Base-by-base conservation (phyloP, 345 rosid species). In the Conringia planisiliqua region DNA sequence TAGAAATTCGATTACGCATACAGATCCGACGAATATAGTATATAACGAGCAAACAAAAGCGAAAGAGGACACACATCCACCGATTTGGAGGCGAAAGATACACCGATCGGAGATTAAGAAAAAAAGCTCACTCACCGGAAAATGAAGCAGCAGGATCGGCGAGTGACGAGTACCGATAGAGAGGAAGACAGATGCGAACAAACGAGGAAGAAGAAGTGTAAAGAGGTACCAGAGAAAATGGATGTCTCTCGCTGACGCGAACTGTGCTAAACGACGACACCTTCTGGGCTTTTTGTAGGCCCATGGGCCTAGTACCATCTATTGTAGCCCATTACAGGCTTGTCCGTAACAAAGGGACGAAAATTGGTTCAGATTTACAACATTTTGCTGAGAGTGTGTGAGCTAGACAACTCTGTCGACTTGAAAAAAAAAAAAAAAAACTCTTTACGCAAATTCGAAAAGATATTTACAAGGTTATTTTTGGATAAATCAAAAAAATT, bases 161-260 rank as follows among this genome's bases (percentile, higher is more conserved):
- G 42, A 66, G 16, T 47, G 66, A 58, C 47, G 58, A 73, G 33
- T 38, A 50, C 5, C 24, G 30, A 30, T 32, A 32, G 35, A 32
- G 26, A n/a, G 27, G 13, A 38, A n/a, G 17, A 36, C 38, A 44
- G 69, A 48, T 67, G 60, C 27, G 29, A 26, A 46, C 20, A 71
- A 54, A 43, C 20, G 10, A 52, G 20, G 56, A 71, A 12, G 62
- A 56, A 16, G 35, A 64, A 43, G 52, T 39, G n/a, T 27, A 46
- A 47, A 74, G 61, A 36, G 68, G 29, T 2, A 75, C 50, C 66
- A 66, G 66, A 66, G 66, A 65, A 65, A 73, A 52, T 72, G 40
- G 44, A 62, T 33, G 29, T 29, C 43, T 57, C 56, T 6, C 16
- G 73, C 40, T 50, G 42, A 4, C 7, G 52, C 44, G 62, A 35